Base-by-base conservation (phyloP, 1,139 yeast genomes). In the Debaryomyces robertsiae region DNA sequence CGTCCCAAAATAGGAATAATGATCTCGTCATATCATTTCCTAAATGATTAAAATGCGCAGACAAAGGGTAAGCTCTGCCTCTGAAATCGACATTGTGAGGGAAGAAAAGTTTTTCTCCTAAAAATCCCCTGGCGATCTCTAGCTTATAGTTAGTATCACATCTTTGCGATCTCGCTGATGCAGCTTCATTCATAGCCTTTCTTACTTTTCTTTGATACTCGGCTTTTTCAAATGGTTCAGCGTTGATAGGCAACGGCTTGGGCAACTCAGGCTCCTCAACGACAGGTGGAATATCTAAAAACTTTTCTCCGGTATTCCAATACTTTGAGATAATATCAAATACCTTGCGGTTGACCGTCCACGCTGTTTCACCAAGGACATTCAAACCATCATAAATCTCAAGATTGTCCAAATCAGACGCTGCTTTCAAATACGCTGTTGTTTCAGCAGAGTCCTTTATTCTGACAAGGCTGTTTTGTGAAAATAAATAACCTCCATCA, bases 1-100 rank as follows among this genome's bases (percentile, higher is more conserved):
- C 96, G 32, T 87, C 82, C 97, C 98, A 91, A 56, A 91, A 93
- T 45, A 81, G 70, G 50, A 93, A 73, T 46, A 93, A 72, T 7
- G 95, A 86, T 61, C 98, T 79, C 28, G 95, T 84, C 68, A 91
- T 69, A 65, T 93, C 98, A 57, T 87, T 87, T 49, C 98, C 98
- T 50, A 93, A 71, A 63, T 93, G 98, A 53, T 79, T 79, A 50
- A 79, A 75, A 54, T 77, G 80, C 2, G 96, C 95, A 1, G 96
- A 84, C 35, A 93, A 67, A 4, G 98, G 98, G 58, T 93, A 93
- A 1, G 98, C 96, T 55, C 98, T 81, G 5, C 98, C 98, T 34
- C 46, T 40, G 60, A 89, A 88, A 62, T 93, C 98, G 40, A 93
- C 71, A 54, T 90, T 90, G 60, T 93, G 97, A 4, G 98, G 98